Evolutionary conservation across 2,329 filamentous ascomycete genomes (phyloP).

Genomic region (Aaosphaeria arxii): DNA sequence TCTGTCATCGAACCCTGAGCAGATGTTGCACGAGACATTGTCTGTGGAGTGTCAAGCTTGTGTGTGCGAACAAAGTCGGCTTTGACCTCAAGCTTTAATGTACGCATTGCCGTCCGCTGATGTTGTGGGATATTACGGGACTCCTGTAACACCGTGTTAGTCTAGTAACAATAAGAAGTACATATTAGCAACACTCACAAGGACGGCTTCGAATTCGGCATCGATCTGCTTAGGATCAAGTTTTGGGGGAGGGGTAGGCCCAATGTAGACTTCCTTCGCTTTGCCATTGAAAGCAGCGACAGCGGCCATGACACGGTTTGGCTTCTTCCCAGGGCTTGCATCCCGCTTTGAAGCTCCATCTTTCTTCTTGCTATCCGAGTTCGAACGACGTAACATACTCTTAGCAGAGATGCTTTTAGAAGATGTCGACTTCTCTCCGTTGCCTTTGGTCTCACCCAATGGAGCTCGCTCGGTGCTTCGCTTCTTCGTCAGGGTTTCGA

Average conservation of each 20-base stretch:
- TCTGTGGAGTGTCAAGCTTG: conserved; percentile 58
- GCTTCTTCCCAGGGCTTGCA: conserved; percentile 35
- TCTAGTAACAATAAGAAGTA: conserved; percentile 21
- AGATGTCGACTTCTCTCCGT: conserved; percentile 20
- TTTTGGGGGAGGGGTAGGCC: conserved; percentile 27
- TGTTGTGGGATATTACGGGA: conserved; percentile 91
- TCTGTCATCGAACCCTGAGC: conserved; percentile 35
- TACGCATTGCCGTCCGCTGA: conserved; percentile 92
- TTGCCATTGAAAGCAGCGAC: conserved; percentile 62
- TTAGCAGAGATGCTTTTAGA: conserved; percentile 16
- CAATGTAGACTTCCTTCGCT: conserved; percentile 33
- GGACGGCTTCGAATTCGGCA: conserved; percentile 59
- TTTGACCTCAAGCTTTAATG: conserved; percentile 84
- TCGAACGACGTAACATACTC: conserved; percentile 22
- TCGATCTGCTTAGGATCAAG: conserved; percentile 58
- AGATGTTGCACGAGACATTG: conserved; percentile 47
- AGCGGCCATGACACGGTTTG: conserved; percentile 59
- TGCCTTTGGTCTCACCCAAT: conserved; percentile 31
- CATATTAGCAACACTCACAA: conserved; percentile 42
- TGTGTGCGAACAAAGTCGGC: conserved; percentile 93
- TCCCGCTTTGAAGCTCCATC: conserved; percentile 6
- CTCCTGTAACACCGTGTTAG: conserved; percentile 59
- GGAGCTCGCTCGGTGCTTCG: conserved; percentile 31
- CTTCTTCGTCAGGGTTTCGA: conserved; percentile 39
- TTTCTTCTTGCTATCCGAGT: conserved; percentile 24